Percentiles rank a stretch among this genome's conserved stretches.
phyloP scores from a whole-genome alignment of 2,329 filamentous ascomycete genomes.

The Knufia petricola region DNA sequence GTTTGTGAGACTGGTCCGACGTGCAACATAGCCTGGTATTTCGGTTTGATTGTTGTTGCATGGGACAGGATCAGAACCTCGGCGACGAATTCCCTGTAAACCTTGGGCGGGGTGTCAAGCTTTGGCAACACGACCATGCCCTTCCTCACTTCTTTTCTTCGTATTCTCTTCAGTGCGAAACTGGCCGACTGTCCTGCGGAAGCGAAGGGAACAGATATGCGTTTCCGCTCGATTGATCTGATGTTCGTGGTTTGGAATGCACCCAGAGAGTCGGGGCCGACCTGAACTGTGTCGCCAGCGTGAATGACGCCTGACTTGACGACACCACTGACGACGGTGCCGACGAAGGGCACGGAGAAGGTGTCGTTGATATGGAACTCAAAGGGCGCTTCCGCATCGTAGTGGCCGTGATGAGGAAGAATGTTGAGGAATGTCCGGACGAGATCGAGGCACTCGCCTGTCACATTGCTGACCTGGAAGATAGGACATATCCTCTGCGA shows the following conservation, averaged over 20 bases:
- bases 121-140: slow-evolving; percentile 95
- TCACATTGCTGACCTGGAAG: slow-evolving; percentile 97
- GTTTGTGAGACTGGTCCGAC: slow-evolving; percentile 93
- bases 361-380: slow-evolving; percentile 97
- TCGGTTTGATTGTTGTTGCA: slow-evolving; percentile 91
- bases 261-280: slow-evolving; percentile 83
- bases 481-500: slow-evolving; percentile 91
- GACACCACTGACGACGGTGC: slow-evolving; percentile 90
- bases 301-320: slow-evolving; percentile 82
- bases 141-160: slow-evolving; percentile 87
- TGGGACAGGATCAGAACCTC: slow-evolving; percentile 92
- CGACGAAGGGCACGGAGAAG: slow-evolving; percentile 94
- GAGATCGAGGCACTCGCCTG: slow-evolving; percentile 78
- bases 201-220: slow-evolving; percentile 77
- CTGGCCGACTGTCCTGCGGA: slow-evolving; percentile 87
- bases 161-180: slow-evolving; percentile 78
- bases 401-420: slow-evolving; percentile 85
- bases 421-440: slow-evolving; percentile 93
- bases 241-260: slow-evolving; percentile 82
- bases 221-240: slow-evolving; percentile 87
- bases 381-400: slow-evolving; percentile 77
- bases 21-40: slow-evolving; percentile 97
- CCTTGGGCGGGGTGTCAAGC: slow-evolving; percentile 60
- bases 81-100: slow-evolving; percentile 66
- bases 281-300: slow-evolving; percentile 75